Conservation (phyloP, 192 early-diverging fungal genomes). For the Podila clonocystis region DNA sequence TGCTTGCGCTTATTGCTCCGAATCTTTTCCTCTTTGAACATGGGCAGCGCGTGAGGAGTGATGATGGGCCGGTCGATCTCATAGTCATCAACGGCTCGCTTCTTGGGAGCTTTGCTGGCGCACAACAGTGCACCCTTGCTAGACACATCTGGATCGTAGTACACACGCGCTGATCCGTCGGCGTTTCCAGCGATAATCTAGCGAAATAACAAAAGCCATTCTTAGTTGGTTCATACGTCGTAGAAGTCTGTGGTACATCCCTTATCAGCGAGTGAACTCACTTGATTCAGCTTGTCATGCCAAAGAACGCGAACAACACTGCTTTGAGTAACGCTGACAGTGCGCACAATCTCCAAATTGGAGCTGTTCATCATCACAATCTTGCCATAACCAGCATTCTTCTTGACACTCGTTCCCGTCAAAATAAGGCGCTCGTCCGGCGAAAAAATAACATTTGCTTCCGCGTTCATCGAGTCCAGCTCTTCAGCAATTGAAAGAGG, state of each 20-base stretch:
- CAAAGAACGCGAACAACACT: constrained; percentile 83
- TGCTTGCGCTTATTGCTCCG: constrained; percentile 74
- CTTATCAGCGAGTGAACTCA: constrained; percentile 3
- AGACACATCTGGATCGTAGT: constrained; percentile 78
- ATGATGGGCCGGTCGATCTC: constrained; percentile 79
- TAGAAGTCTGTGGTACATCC: background rate
- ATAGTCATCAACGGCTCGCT: constrained; percentile 67
- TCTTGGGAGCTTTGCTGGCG: constrained; percentile 72
- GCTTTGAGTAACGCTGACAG: constrained; percentile 63
- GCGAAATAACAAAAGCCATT: background rate
- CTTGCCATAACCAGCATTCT: constrained; percentile 73
- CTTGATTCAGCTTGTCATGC: constrained; percentile 87
- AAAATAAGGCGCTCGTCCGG: constrained; percentile 84
- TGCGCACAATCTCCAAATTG: constrained; percentile 62
- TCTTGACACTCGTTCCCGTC: constrained; percentile 74
- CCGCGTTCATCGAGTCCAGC: constrained; percentile 74
- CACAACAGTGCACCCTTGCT: constrained; percentile 79
- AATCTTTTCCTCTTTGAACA: constrained; percentile 82
- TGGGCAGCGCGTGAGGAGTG: constrained; percentile 88
- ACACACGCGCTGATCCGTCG: constrained; percentile 78
- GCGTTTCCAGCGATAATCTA: constrained; percentile 83
- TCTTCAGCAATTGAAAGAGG: constrained; percentile 66
- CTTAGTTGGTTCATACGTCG: background rate
- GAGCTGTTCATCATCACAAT: constrained; percentile 73
- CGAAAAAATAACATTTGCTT: constrained; percentile 84